These are phyloP conservation scores for Lactarius hatsudake DNA, from an alignment of 768 basidiomycete genomes.

Conservation along the genomic window DNA sequence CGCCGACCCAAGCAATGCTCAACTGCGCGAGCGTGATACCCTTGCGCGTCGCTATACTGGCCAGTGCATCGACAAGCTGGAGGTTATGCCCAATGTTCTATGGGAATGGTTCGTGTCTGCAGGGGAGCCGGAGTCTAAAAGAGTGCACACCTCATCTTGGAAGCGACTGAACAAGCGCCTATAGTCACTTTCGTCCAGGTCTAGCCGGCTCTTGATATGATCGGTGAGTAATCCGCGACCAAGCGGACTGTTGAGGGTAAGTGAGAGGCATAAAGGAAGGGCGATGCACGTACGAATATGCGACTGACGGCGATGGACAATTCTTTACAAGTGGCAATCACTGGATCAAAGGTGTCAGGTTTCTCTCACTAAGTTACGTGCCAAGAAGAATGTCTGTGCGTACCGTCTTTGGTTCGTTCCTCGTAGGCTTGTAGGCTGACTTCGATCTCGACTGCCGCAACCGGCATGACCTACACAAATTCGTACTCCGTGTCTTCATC, in stretches of 20 bases:
- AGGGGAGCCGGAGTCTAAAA: constrained; percentile 9
- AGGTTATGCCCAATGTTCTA: constrained; percentile 42
- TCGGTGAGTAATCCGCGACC: constrained; percentile 55
- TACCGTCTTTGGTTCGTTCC: constrained; percentile 47
- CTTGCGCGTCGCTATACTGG: constrained; percentile 41
- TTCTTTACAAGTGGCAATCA: constrained; percentile 51
- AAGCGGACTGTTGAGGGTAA: constrained; percentile 42
- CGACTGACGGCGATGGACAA: constrained; percentile 53
- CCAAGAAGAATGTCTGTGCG: constrained; percentile 1
- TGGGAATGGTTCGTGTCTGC: constrained; percentile 13
- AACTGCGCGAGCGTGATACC: constrained; percentile 42
- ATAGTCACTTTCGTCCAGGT: constrained; percentile 39
- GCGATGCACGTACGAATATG: constrained; percentile 45
- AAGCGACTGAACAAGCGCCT: constrained; percentile 37
- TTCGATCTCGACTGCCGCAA: constrained; percentile 68
- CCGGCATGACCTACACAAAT: constrained; percentile 47
- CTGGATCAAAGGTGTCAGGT: constrained; percentile 28
- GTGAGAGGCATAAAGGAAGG: background rate
- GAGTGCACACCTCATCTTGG: constrained; percentile 35
- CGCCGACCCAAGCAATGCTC: constrained; percentile 40
- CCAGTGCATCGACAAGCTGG: constrained; percentile 41
- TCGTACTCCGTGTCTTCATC: background rate
- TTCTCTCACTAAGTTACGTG: background rate
- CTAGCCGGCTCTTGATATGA: constrained; percentile 39
- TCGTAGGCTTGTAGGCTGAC: constrained; percentile 61